Evolutionary conservation across 306 rosid species (phyloP), one percentile per base, ranked within the genome.

Genomic region (Casuarina cunninghamiana): DNA sequence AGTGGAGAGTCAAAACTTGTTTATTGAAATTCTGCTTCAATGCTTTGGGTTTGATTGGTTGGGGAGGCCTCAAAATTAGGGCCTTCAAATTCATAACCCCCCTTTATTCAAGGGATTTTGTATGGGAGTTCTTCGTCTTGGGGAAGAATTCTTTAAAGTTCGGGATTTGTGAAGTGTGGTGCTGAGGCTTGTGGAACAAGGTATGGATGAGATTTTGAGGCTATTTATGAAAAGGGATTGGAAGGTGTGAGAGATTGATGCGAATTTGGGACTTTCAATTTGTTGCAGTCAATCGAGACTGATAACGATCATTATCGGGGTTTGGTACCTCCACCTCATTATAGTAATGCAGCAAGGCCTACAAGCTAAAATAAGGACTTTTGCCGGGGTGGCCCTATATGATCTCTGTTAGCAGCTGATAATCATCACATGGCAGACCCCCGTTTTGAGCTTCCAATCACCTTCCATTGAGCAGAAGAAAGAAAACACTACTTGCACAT

Each of bases 1-100:
- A 48, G 76, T 54, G 7, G 76, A 76, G 71, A 50, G 87, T 79
- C 51, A 82, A 57, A 76, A 63, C 60, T 65, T 35, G 77, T 80
- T 48, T 69, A 69, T 46, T 81, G 79, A 78, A 37, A 63, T 55
- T 51, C 26, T 72, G 68, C 70, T 68, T 51, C 38, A 48, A 65
- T 49, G 10, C 68, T 66, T 63, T 63, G 68, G 72, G 71, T 80
- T 83, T 78, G 72, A 80, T 84, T 89, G 87, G 85, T 60, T 73
- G 78, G 80, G 80, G 35, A 61, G 48, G 72, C 87, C 79, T 84
- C 80, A 69, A 79, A 86, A 71, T 79, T 79, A 71, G 88, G 88
- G 66, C 12, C 71, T 43, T 50, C 42, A n/a, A 80, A 79, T 50
- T 72, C 77, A 54, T 68, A 16, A 35, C 38, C 38, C 67, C 60